phyloP scores from a whole-genome alignment of 331 rosid species.

The Telfairia occidentalis region DNA sequence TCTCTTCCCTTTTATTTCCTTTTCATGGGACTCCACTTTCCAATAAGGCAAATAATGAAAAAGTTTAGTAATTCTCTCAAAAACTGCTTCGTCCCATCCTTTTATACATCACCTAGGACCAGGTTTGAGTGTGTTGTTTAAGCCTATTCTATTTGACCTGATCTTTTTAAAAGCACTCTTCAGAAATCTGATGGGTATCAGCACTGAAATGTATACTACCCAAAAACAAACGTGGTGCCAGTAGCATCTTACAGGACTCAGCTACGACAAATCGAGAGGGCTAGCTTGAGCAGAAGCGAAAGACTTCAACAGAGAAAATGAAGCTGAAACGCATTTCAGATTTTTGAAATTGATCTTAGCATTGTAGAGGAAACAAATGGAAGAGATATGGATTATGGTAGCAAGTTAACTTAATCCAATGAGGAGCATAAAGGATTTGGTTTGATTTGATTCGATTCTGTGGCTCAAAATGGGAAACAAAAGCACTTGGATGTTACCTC shows the following conservation, averaged over 20 bases:
- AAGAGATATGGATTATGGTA: no score
- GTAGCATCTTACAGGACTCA: neutral
- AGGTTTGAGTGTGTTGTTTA: neutral
- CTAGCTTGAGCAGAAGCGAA: no score
- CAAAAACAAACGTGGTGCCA: neutral
- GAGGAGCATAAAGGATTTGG: conserved; percentile 9
- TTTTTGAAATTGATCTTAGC: no score
- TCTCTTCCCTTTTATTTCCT: neutral
- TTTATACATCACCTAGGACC: no score
- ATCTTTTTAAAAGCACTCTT: no score
- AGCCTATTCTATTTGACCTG: no score
- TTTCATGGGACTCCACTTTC: neutral
- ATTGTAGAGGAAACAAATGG: neutral
- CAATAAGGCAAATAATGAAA: neutral
- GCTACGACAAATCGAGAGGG: neutral
- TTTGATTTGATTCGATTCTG: conserved; percentile 5
- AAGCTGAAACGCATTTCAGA: no score
- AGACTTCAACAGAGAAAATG: no score
- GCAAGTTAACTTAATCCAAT: neutral
- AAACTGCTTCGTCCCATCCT: no score
- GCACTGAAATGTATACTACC: neutral
- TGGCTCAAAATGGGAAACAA: conserved; percentile 31
- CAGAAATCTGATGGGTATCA: neutral
- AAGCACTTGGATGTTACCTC: conserved; percentile 34
- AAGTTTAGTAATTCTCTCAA: no score